These are phyloP conservation scores for Boletus sp. DNA, from an alignment of 768 basidiomycete genomes.

Conservation along the genomic window DNA sequence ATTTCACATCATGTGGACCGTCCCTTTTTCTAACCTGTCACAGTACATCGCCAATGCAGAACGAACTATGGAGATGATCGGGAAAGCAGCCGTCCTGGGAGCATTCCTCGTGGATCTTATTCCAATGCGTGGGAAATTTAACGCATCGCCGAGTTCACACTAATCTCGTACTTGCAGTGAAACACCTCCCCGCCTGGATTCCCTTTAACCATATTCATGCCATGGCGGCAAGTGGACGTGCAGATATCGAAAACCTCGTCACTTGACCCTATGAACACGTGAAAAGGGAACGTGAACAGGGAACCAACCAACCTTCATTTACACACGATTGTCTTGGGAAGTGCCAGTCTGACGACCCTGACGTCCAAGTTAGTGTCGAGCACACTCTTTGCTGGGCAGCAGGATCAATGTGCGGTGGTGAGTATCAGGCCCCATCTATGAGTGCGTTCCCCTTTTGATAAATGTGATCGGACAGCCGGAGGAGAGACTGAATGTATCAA, in stretches of 20 bases:
- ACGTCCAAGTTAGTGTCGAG: constrained; percentile 1
- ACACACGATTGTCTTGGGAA: constrained; percentile 13
- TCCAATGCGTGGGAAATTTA: constrained; percentile 18
- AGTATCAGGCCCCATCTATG: not conserved
- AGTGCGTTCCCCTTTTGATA: not conserved
- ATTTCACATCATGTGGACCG: too few relatives aligned
- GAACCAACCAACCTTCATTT: constrained; percentile 17
- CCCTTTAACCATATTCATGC: constrained; percentile 18
- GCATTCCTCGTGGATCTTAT: constrained; percentile 29
- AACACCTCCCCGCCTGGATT: constrained; percentile 25
- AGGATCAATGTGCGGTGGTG: constrained; percentile 19
- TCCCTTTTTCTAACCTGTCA: not conserved
- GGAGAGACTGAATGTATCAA: constrained; percentile 2
- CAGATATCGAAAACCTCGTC: constrained; percentile 9
- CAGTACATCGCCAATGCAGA: constrained; percentile 32
- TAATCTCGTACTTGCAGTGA: constrained; percentile 15
- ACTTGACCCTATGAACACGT: constrained; percentile 22
- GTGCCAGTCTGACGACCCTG: constrained; percentile 2
- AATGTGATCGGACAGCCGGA: not conserved
- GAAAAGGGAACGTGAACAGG: constrained; percentile 13
- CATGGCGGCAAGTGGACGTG: constrained; percentile 1
- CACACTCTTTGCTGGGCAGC: constrained; percentile 14
- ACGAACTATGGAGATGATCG: constrained; percentile 23
- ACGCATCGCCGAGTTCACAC: not conserved
- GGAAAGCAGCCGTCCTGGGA: constrained; percentile 25